Percentiles rank a stretch among this genome's conserved stretches.
Conservation (phyloP, 2,329 filamentous ascomycete genomes). For the Fusarium verrucosum region DNA sequence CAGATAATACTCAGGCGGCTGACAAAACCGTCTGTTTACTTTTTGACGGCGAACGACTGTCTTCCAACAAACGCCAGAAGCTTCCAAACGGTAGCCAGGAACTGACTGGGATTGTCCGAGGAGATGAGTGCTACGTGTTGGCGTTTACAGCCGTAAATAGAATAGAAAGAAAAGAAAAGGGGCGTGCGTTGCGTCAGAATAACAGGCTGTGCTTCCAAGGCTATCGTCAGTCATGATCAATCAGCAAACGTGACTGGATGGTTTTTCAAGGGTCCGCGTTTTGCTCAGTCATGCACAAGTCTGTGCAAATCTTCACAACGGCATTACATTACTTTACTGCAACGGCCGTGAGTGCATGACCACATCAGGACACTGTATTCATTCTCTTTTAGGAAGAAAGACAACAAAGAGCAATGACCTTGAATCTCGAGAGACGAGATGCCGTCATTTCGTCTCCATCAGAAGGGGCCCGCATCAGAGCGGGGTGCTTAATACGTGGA, state of each 20-base stretch:
- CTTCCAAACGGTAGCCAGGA: slow-evolving; percentile 10
- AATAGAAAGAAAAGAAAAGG: no score
- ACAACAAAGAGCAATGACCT: slow-evolving; percentile 27
- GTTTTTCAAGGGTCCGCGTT: slow-evolving; percentile 19
- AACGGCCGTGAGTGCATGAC: no score
- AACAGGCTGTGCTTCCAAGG: slow-evolving; percentile 29
- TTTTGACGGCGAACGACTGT: slow-evolving; percentile 6
- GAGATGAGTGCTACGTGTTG: slow-evolving; percentile 14
- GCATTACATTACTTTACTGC: neutral
- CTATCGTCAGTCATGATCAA: slow-evolving; percentile 24
- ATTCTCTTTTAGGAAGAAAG: slow-evolving; percentile 24
- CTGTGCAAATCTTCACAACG: slow-evolving; percentile 26
- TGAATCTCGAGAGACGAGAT: slow-evolving; percentile 17
- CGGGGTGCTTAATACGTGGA: slow-evolving; percentile 16
- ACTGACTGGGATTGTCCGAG: slow-evolving; percentile 11
- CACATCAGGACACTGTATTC: slow-evolving; percentile 7
- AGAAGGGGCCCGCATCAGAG: no score
- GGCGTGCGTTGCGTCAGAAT: slow-evolving; percentile 31
- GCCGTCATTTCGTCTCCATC: slow-evolving; percentile 21
- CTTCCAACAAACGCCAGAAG: slow-evolving; percentile 26
- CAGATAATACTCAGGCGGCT: slow-evolving; percentile 8
- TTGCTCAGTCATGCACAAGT: slow-evolving; percentile 26
- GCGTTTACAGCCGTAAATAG: slow-evolving; percentile 29
- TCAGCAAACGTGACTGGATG: slow-evolving; percentile 23
- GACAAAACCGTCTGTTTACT: slow-evolving; percentile 29